Conservation (phyloP, 2,329 filamentous ascomycete species). For the Hypoxylon sp. region DNA sequence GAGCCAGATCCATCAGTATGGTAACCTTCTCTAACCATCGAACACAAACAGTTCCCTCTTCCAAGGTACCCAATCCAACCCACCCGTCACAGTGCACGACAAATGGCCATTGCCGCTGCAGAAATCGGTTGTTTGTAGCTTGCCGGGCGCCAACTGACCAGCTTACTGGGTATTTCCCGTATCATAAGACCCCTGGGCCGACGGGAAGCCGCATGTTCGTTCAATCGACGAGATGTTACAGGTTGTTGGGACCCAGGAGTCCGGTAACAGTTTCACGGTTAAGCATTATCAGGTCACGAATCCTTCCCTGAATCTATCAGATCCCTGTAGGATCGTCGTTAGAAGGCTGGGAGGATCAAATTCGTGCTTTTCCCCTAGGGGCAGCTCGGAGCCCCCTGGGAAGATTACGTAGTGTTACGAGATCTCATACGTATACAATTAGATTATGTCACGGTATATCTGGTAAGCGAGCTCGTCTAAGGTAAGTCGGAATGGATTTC, state of each 20-base stretch:
- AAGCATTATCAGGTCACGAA: slow-evolving; percentile 43
- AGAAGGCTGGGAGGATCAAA: slow-evolving; percentile 16
- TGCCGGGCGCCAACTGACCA: slow-evolving; percentile 31
- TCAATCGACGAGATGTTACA: slow-evolving; percentile 38
- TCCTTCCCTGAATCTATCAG: slow-evolving; percentile 33
- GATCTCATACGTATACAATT: slow-evolving; percentile 19
- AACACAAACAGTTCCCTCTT: slow-evolving; percentile 10
- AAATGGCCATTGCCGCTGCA: slow-evolving; percentile 31
- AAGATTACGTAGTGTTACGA: slow-evolving; percentile 18
- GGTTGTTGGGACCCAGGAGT: slow-evolving; percentile 42
- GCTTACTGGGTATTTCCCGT: slow-evolving; percentile 27
- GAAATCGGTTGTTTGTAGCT: slow-evolving; percentile 36
- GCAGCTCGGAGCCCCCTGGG: slow-evolving; percentile 20
- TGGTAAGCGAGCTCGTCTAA: slow-evolving; percentile 16
- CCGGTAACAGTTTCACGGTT: slow-evolving; percentile 47
- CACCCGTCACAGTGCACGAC: slow-evolving; percentile 15
- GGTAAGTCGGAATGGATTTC: slow-evolving; percentile 33
- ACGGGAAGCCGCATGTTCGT: slow-evolving; percentile 43
- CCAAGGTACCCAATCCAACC: neutral
- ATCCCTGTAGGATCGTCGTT: slow-evolving; percentile 32
- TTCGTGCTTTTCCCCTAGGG: slow-evolving; percentile 15
- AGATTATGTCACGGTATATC: slow-evolving; percentile 25
- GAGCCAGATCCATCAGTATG: slow-evolving; percentile 30
- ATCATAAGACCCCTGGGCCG: slow-evolving; percentile 44
- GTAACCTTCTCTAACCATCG: slow-evolving; percentile 28